These are phyloP conservation scores for Ophiostoma sp. DNA, from an alignment of 2,329 filamentous ascomycete genomes.

Conservation along the genomic window DNA sequence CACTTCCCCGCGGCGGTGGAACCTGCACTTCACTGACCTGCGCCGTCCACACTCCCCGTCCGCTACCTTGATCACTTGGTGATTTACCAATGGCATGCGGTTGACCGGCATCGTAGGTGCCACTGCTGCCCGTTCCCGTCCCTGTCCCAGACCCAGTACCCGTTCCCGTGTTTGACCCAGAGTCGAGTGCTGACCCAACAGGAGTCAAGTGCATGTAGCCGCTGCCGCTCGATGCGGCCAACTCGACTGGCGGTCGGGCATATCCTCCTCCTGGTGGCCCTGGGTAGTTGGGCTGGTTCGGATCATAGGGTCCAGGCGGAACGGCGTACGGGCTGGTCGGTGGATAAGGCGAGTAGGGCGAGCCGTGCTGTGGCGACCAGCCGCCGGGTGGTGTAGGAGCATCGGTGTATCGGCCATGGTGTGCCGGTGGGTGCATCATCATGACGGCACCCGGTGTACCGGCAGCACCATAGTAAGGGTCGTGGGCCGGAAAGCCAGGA, in stretches of 20 bases:
- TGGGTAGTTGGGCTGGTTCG: not conserved
- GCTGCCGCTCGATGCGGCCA: conserved; percentile 21
- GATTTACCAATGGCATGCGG: conserved; percentile 31
- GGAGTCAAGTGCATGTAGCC: conserved; percentile 19
- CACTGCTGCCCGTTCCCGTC: conserved; percentile 22
- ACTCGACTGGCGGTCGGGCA: not conserved
- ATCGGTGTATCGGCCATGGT: conserved; percentile 19
- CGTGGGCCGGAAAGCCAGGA: not conserved
- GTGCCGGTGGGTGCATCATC: conserved; percentile 19
- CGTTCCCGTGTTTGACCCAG: conserved; percentile 15
- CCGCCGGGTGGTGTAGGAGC: conserved; percentile 8
- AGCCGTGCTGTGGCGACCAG: conserved; percentile 21
- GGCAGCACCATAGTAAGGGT: conserved; percentile 1
- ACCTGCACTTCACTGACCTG: conserved; percentile 39
- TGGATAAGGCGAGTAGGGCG: conserved; percentile 19
- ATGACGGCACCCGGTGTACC: not conserved
- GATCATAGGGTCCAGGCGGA: not conserved
- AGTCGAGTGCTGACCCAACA: not conserved
- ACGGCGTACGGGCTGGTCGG: conserved; percentile 14
- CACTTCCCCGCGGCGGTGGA: conserved; percentile 21
- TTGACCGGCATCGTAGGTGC: conserved; percentile 16
- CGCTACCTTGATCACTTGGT: conserved; percentile 23
- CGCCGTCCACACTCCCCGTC: conserved; percentile 36
- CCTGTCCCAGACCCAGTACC: conserved; percentile 11
- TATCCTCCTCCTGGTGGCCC: not conserved